These are phyloP conservation scores for Puccinellia tenuiflora DNA, from an alignment of 176 grass and related monocot species.

Conservation along the genomic window DNA sequence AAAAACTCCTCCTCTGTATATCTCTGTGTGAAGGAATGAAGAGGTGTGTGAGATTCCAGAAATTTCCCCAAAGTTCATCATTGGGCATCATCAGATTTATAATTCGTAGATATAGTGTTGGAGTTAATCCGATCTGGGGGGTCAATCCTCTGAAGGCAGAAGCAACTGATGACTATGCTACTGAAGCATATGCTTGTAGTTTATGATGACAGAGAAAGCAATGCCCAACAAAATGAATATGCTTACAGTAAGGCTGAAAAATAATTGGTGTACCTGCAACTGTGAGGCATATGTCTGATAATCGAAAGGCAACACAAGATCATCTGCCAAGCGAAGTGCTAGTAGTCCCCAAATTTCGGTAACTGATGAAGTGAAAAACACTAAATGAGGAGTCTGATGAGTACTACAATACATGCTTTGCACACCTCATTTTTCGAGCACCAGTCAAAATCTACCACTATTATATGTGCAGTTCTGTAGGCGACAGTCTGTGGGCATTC, in stretches of 20 bases:
- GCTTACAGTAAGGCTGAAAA: slow-evolving; percentile 11
- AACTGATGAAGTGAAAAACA: slow-evolving; percentile 52
- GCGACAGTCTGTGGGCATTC: background rate
- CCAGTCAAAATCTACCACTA: background rate
- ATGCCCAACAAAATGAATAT: background rate
- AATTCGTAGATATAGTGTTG: background rate
- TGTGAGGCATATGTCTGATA: slow-evolving; percentile 63
- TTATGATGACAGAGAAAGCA: background rate
- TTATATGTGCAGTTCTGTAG: background rate
- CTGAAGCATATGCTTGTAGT: background rate
- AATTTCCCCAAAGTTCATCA: too few species aligned
- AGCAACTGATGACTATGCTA: background rate
- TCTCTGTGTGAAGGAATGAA: too few species aligned
- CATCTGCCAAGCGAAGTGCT: slow-evolving; percentile 77
- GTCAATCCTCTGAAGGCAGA: background rate
- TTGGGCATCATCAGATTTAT: background rate
- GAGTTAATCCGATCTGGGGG: background rate
- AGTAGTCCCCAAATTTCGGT: slow-evolving; percentile 87
- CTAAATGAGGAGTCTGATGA: slow-evolving; percentile 6
- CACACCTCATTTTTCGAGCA: background rate
- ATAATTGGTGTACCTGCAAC: slow-evolving; percentile 51
- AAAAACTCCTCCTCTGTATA: too few species aligned
- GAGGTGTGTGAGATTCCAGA: too few species aligned
- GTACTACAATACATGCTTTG: background rate
- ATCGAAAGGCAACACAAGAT: slow-evolving; percentile 82